These are phyloP conservation scores for Pythium volutum DNA, from an alignment of 352 stramenopile species.

Conservation along the genomic window DNA sequence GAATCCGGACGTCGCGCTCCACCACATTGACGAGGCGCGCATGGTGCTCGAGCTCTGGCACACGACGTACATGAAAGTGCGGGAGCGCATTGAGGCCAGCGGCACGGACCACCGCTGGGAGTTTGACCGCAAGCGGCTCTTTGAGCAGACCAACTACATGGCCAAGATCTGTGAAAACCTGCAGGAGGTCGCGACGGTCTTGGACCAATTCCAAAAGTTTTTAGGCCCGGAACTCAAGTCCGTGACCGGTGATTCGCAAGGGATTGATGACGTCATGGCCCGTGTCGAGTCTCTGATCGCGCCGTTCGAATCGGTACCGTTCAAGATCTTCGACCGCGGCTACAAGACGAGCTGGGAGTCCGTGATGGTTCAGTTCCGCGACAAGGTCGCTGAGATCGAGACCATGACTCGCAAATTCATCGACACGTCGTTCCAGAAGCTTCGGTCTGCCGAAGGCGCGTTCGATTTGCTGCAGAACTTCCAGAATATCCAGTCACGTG, in stretches of 20 bases:
- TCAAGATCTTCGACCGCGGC: constrained; percentile 92
- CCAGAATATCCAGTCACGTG: constrained; percentile 93
- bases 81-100: constrained; percentile 92
- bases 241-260: constrained; percentile 92
- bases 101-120: constrained; percentile 95
- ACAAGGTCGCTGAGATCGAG: constrained; percentile 94
- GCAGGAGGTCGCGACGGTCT: constrained; percentile 88
- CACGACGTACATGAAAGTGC: constrained; percentile 93
- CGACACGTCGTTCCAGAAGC: constrained; percentile 94
- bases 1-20: constrained; percentile 66
- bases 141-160: constrained; percentile 97
- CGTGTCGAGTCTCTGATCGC: constrained; percentile 82
- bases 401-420: constrained; percentile 95
- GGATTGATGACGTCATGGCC: constrained; percentile 93
- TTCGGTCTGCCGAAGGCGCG: constrained; percentile 91
- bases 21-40: constrained; percentile 87
- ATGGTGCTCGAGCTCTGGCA: constrained; percentile 93
- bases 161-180: constrained; percentile 94
- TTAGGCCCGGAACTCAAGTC: constrained; percentile 94
- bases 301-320: constrained; percentile 88
- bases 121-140: constrained; percentile 93
- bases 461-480: constrained; percentile 98
- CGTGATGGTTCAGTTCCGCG: constrained; percentile 93
- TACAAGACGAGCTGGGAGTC: constrained; percentile 95
- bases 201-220: constrained; percentile 97